phyloP scores from a whole-genome alignment of 2,329 filamentous ascomycete genomes.

The Hymenoscyphus occultus region DNA sequence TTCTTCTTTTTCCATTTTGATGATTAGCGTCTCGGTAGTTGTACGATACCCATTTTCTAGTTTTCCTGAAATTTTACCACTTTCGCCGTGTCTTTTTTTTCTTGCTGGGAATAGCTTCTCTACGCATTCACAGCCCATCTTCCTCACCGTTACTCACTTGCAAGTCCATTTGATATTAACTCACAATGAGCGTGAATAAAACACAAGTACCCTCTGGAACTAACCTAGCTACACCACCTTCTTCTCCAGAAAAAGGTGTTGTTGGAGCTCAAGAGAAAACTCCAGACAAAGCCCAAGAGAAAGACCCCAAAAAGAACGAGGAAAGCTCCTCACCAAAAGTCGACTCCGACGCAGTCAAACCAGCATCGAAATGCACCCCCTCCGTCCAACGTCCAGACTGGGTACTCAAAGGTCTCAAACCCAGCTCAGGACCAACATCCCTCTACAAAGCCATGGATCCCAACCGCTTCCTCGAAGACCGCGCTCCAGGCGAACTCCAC shows the following conservation, averaged over 20 bases:
- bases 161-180: background rate
- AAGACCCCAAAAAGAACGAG: too few relatives aligned
- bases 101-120: background rate
- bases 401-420: background rate
- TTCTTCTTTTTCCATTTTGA: background rate
- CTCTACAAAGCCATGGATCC: background rate
- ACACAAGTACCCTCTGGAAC: background rate
- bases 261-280: background rate
- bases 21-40: slow-evolving; percentile 1
- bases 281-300: background rate
- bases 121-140: background rate
- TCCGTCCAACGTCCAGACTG: background rate
- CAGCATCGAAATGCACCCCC: background rate
- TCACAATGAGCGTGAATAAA: background rate
- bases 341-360: background rate
- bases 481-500: background rate
- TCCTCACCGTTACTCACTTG: background rate
- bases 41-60: background rate
- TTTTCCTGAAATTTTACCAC: background rate
- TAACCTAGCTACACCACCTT: background rate
- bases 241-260: background rate
- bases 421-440: too few relatives aligned
- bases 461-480: background rate
- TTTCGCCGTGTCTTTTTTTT: background rate
- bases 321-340: background rate